Conservation (phyloP, 2,329 filamentous ascomycete species). For the Fusarium nodosum region DNA sequence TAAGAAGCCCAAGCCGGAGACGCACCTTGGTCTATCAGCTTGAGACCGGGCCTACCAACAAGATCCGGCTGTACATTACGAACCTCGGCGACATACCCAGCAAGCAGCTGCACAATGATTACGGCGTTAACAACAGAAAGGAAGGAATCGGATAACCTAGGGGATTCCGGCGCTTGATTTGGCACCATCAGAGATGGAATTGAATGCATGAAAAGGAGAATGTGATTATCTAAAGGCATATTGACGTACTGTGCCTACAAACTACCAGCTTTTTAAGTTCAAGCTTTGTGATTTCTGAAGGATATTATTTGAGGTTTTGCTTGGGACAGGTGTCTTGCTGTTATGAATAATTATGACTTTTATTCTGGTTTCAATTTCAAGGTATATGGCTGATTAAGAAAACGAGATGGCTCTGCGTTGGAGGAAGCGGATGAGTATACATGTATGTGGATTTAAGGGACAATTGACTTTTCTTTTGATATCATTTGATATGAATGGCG, state of each 20-base stretch:
- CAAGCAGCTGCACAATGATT: slow-evolving; percentile 44
- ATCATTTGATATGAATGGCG: background rate
- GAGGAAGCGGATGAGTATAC: slow-evolving; percentile 1
- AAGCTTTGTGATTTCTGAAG: slow-evolving; percentile 17
- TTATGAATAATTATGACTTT: slow-evolving; percentile 43
- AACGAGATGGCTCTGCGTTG: slow-evolving; percentile 4
- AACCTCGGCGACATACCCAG: slow-evolving; percentile 37
- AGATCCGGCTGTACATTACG: slow-evolving; percentile 46
- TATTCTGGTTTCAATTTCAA: slow-evolving; percentile 24
- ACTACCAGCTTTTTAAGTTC: slow-evolving; percentile 17
- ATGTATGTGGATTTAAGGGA: slow-evolving; percentile 15
- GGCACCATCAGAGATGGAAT: slow-evolving; percentile 19
- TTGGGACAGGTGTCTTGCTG: slow-evolving; percentile 22
- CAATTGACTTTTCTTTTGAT: slow-evolving; percentile 9
- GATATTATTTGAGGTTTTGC: slow-evolving; percentile 16
- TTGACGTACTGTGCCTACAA: slow-evolving; percentile 9
- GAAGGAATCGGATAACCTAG: slow-evolving; percentile 45
- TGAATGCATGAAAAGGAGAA: slow-evolving; percentile 41
- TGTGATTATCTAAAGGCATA: slow-evolving; percentile 20
- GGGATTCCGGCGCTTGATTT: slow-evolving; percentile 38
- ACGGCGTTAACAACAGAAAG: slow-evolving; percentile 50
- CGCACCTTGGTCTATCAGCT: slow-evolving; percentile 37
- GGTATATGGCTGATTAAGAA: slow-evolving; percentile 1
- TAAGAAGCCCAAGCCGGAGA: slow-evolving; percentile 41
- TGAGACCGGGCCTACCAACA: slow-evolving; percentile 28